These are phyloP conservation scores for Basidioascus undulatus DNA, from an alignment of 768 basidiomycete species.

Conservation along the genomic window DNA sequence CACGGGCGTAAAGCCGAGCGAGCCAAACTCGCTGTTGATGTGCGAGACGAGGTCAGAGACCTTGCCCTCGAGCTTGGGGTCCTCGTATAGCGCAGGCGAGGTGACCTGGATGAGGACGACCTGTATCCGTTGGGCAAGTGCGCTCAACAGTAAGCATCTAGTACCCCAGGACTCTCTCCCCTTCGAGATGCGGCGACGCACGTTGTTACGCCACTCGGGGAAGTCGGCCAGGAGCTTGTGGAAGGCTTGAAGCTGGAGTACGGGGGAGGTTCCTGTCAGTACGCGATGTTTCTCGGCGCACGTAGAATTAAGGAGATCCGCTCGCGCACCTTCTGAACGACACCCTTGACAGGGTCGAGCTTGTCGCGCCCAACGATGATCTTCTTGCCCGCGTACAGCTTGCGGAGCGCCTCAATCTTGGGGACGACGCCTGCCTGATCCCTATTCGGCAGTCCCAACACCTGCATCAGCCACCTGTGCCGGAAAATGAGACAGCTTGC, in stretches of 20 bases:
- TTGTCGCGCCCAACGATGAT: conserved; percentile 96
- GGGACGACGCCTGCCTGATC: conserved; percentile 59
- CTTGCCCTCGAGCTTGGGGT: conserved; percentile 76
- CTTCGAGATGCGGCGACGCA: conserved; percentile 18
- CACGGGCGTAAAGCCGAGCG: conserved; percentile 81
- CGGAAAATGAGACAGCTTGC: neutral
- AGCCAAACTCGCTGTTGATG: conserved; percentile 82
- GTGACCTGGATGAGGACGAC: conserved; percentile 54
- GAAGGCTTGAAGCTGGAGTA: conserved; percentile 58
- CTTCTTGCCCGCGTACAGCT: conserved; percentile 85
- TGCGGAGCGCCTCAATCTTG: conserved; percentile 61
- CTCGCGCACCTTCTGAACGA: conserved; percentile 57
- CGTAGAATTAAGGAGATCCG: neutral
- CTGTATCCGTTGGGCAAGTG: conserved; percentile 7
- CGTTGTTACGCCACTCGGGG: conserved; percentile 84
- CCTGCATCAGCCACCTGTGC: too few species aligned
- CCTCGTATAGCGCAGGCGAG: conserved; percentile 72
- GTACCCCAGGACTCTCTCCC: too few species aligned
- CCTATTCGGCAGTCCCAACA: conserved; percentile 20
- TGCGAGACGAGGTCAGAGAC: conserved; percentile 81
- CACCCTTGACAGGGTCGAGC: conserved; percentile 93
- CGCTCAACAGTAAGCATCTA: too few species aligned
- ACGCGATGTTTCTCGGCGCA: neutral
- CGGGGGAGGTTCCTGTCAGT: neutral
- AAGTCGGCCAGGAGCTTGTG: conserved; percentile 80